Percentiles rank a stretch among this genome's conserved stretches.
phyloP scores from a whole-genome alignment of 805 yeast species.

The Yueomyces sp. region DNA sequence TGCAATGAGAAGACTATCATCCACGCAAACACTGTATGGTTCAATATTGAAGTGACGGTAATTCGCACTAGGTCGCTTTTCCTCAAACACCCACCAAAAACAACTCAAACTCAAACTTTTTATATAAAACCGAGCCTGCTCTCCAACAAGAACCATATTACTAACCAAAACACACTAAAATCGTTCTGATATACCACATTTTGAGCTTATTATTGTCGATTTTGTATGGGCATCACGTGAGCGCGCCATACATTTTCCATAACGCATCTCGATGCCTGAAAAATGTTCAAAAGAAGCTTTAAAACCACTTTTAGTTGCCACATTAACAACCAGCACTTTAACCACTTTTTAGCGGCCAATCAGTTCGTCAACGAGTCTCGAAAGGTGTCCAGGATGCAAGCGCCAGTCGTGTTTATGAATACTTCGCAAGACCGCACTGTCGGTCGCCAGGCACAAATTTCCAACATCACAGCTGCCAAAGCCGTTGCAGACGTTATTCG shows the following conservation, averaged over 20 bases:
- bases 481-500: slow-evolving; percentile 96
- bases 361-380: too few relatives aligned
- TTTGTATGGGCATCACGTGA: too few relatives aligned
- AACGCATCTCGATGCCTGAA: slow-evolving; percentile 7
- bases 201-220: too few relatives aligned
- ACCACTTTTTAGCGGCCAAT: too few relatives aligned
- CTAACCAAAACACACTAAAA: too few relatives aligned
- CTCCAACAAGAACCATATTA: neutral
- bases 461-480: slow-evolving; percentile 98
- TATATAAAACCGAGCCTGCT: neutral
- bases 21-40: neutral
- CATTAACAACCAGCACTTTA: too few relatives aligned
- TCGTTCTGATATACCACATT: too few relatives aligned
- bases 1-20: too few relatives aligned
- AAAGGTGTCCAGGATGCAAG: slow-evolving; percentile 35
- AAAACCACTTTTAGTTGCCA: too few relatives aligned
- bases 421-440: slow-evolving; percentile 86
- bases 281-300: slow-evolving; percentile 8
- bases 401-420: slow-evolving; percentile 76
- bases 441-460: slow-evolving; percentile 93
- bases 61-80: neutral
- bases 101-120: neutral
- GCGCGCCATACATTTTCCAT: neutral
- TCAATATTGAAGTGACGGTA: too few relatives aligned
- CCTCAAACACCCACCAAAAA: neutral